A percentile compares a stretch with the other conserved stretches of the same genome.
These are phyloP conservation scores for Wakefieldia striispora DNA, from an alignment of 768 basidiomycete genomes.

Conservation along the genomic window DNA sequence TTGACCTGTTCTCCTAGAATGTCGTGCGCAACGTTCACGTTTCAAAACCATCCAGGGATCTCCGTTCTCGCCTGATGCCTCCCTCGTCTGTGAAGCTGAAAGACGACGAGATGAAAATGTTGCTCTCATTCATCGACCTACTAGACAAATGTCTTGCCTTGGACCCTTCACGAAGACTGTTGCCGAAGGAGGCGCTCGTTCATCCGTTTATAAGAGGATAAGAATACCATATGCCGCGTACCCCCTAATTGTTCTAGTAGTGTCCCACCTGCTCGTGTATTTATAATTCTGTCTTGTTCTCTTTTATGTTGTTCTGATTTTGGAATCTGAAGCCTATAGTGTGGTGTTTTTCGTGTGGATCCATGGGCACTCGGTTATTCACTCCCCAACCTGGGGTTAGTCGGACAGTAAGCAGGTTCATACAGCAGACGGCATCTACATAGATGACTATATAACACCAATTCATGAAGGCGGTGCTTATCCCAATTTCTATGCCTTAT, in stretches of 20 bases:
- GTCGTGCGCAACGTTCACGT: conserved; percentile 78
- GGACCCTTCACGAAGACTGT: conserved; percentile 82
- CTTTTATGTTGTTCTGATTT: too few species aligned
- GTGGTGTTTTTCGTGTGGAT: too few species aligned
- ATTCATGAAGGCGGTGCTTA: too few species aligned
- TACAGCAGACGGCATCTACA: too few species aligned
- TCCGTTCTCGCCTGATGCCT: conserved; percentile 84
- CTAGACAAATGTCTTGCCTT: conserved; percentile 82
- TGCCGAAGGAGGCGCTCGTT: conserved; percentile 84
- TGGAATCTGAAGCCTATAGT: too few species aligned
- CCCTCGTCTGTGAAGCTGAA: conserved; percentile 72
- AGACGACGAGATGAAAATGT: conserved; percentile 83
- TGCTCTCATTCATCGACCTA: conserved; percentile 82
- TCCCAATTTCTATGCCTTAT: too few species aligned
- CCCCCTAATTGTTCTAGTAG: conserved; percentile 13
- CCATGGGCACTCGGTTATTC: too few species aligned
- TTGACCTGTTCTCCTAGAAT: conserved; percentile 52
- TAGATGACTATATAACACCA: too few species aligned
- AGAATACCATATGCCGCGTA: conserved; percentile 12
- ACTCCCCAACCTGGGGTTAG: too few species aligned
- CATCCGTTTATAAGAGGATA: conserved; percentile 82
- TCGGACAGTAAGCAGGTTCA: too few species aligned
- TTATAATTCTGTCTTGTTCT: not conserved
- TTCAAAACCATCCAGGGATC: conserved; percentile 77
- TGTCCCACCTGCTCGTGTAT: not conserved